Evolutionary conservation across 1,139 yeast genomes (phyloP).

Genomic region (Hanseniaspora uvarum): DNA sequence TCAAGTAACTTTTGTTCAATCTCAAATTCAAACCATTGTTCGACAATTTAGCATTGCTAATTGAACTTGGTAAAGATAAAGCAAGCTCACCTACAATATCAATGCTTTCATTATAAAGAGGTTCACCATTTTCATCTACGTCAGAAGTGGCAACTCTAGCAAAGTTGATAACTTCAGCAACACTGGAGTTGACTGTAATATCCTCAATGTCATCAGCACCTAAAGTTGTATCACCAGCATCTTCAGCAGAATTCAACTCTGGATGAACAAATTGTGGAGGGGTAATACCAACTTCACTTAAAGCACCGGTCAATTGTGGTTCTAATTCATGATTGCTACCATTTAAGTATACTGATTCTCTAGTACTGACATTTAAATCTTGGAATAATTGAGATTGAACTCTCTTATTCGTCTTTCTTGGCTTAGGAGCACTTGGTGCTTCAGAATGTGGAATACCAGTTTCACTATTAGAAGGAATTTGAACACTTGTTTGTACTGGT

Average conservation of each 20-base stretch:
- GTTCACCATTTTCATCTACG: constrained; percentile 26
- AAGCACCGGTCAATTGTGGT: constrained; percentile 33
- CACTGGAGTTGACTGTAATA: constrained; percentile 63
- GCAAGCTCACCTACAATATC: constrained; percentile 74
- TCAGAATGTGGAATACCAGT: constrained; percentile 18
- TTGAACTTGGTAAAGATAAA: constrained; percentile 31
- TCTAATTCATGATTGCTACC: constrained; percentile 28
- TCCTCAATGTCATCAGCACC: constrained; percentile 20
- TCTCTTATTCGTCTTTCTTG: constrained; percentile 34
- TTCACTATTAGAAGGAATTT: constrained; percentile 18
- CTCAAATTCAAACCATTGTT: not conserved
- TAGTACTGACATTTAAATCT: constrained; percentile 37
- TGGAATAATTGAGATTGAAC: constrained; percentile 48
- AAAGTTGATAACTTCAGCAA: constrained; percentile 75
- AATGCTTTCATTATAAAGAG: constrained; percentile 41
- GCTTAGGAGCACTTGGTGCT: constrained; percentile 19
- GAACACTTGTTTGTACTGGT: constrained; percentile 11
- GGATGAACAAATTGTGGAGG: constrained; percentile 13
- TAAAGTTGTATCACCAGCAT: not conserved
- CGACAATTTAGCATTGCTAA: not conserved
- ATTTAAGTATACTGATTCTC: constrained; percentile 23
- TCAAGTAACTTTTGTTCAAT: not conserved
- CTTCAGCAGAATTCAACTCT: not conserved
- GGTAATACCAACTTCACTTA: constrained; percentile 28
- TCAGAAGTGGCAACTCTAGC: constrained; percentile 42